Conservation (phyloP, 2,329 filamentous ascomycete genomes). For the Colletotrichum tofieldiae region DNA sequence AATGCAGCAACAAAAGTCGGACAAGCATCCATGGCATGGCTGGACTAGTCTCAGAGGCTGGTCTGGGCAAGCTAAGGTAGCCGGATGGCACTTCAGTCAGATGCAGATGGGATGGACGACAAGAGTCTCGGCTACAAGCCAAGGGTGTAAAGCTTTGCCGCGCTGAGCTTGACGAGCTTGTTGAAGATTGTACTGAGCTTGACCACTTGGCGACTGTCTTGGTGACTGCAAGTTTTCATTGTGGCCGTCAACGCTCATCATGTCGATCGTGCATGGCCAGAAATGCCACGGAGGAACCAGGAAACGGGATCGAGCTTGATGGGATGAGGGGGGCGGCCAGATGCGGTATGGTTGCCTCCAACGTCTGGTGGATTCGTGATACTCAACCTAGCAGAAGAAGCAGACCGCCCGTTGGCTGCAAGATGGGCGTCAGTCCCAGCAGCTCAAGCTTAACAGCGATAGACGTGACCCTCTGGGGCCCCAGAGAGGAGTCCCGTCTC, state of each 20-base stretch:
- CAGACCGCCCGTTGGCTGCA: slow-evolving; percentile 14
- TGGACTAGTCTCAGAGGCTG: slow-evolving; percentile 18
- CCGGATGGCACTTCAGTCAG: background rate
- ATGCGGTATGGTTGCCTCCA: background rate
- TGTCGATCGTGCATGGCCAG: background rate
- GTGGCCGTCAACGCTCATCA: background rate
- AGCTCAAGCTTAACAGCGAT: slow-evolving; percentile 31
- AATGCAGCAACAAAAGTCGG: slow-evolving; percentile 21
- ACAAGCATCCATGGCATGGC: slow-evolving; percentile 29
- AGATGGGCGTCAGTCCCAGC: background rate
- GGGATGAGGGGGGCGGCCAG: background rate
- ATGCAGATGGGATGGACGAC: slow-evolving; percentile 1
- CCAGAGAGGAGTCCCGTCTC: background rate
- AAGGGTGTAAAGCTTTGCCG: background rate
- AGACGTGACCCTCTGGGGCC: slow-evolving; percentile 28
- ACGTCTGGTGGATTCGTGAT: slow-evolving; percentile 1
- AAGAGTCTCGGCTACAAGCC: background rate
- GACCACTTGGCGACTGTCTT: background rate
- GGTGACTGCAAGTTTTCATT: background rate
- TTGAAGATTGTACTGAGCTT: background rate
- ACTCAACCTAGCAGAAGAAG: background rate
- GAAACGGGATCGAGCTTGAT: background rate
- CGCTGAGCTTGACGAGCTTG: background rate
- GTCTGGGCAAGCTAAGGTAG: slow-evolving; percentile 17
- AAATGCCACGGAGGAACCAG: background rate